Evolutionary conservation across 495 filamentous ascomycete species (phyloP), one percentile per base, ranked within the genome.

Genomic region (Penicillium robsamsonii): DNA sequence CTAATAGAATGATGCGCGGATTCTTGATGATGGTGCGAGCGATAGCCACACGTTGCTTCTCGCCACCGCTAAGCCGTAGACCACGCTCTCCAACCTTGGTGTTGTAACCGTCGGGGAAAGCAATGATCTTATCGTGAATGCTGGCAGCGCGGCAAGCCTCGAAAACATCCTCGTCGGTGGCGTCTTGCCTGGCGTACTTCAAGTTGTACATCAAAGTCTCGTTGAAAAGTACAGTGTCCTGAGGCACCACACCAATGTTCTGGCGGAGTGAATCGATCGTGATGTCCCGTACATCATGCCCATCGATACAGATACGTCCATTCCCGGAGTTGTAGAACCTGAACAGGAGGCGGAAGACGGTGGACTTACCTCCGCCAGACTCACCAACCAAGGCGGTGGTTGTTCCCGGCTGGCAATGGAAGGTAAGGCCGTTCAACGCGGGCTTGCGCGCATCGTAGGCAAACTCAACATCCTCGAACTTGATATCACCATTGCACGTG

Each of bases 181-280:
- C 93, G 33, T 79, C 65, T 31, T 88, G 91, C 68, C 95, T 95
- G 42, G 95, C 95, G 67, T 98, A 98, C 71, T 87, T 90, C 52
- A 98, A 75, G 63, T 98, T 98, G 75, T 97, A 90, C 94, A 97
- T 96, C 53, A 98, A 70, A 0, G 88, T 89, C 71, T 97, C 94
- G 68, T 98, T 97, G 81, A 98, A 98, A 47, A 98, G 78, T 11
- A 96, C 86, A 1, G 92, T 96, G 63, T 98, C 94, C 70, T 98
- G 94, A 10, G 94, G 94, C 18, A 98, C 94, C 49, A 98, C 94
- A 30, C 94, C 94, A 64, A 97, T 96, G 63, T 90, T 87, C 43
- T 80, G 80, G 52, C 94, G 87, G 37, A 98, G 73, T n/a, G 91
- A 95, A 71, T 97, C 90, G 65, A 97, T 96, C 5, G 91, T 95